phyloP scores from a whole-genome alignment of 2,329 filamentous ascomycete genomes.

The Alternaria postmessia region DNA sequence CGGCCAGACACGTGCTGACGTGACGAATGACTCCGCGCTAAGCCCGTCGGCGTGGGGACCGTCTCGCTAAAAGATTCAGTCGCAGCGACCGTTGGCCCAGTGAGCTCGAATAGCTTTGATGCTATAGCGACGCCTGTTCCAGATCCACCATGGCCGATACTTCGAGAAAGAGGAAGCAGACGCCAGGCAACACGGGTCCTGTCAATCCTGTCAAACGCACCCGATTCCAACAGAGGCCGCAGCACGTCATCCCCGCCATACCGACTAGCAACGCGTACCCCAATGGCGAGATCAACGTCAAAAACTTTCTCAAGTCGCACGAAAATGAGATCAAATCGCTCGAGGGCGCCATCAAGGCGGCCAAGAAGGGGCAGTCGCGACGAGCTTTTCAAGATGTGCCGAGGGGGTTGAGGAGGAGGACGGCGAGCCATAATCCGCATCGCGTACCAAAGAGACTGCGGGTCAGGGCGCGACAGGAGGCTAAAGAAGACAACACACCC shows the following conservation, averaged over 20 bases:
- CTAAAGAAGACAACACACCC: slow-evolving; percentile 90
- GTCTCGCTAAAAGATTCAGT: slow-evolving; percentile 15
- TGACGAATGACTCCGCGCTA: slow-evolving; percentile 18
- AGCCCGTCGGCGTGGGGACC: slow-evolving; percentile 13
- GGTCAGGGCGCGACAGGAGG: slow-evolving; percentile 73
- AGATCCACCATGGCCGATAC: slow-evolving; percentile 25
- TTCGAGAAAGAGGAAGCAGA: slow-evolving; percentile 36
- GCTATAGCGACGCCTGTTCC: neutral
- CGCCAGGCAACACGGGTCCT: slow-evolving; percentile 16
- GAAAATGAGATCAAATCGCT: slow-evolving; percentile 90
- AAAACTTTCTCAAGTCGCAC: slow-evolving; percentile 82
- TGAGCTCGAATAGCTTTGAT: neutral
- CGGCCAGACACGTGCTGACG: slow-evolving; percentile 20
- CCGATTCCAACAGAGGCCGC: slow-evolving; percentile 36
- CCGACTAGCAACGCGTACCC: slow-evolving; percentile 61
- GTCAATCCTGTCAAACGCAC: slow-evolving; percentile 28
- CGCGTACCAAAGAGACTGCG: slow-evolving; percentile 82
- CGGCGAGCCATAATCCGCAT: slow-evolving; percentile 94
- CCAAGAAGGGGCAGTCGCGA: slow-evolving; percentile 69
- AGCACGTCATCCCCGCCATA: slow-evolving; percentile 40
- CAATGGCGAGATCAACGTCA: slow-evolving; percentile 82
- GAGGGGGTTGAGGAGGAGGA: slow-evolving; percentile 80
- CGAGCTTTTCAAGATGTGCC: slow-evolving; percentile 93
- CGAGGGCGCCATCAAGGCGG: slow-evolving; percentile 80
- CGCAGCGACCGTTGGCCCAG: slow-evolving; percentile 17